phyloP scores from a whole-genome alignment of 495 filamentous ascomycete genomes.

The Podospora comata region DNA sequence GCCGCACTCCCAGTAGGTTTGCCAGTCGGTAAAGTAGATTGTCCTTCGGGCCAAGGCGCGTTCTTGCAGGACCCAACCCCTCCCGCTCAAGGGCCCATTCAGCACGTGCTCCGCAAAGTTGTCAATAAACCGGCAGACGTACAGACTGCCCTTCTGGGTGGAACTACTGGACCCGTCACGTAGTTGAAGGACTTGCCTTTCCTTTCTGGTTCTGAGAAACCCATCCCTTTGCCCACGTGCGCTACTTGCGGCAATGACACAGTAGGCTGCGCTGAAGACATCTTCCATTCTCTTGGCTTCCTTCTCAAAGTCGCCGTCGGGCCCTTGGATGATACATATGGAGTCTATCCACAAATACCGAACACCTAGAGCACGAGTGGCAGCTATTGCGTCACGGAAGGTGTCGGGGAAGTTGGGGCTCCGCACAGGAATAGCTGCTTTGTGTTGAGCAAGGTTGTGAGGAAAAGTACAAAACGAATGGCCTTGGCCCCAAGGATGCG shows the following conservation, averaged over 20 bases:
- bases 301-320: conserved; percentile 33
- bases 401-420: not conserved
- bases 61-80: conserved; percentile 47
- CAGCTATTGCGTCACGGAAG: conserved; percentile 5
- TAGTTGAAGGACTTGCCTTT: not conserved
- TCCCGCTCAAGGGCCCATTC: conserved; percentile 30
- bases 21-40: conserved; percentile 41
- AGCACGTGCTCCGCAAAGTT: conserved; percentile 37
- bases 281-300: conserved; percentile 38
- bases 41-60: conserved; percentile 38
- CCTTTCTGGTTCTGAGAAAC: conserved; percentile 22
- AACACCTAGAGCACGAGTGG: conserved; percentile 23
- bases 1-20: conserved; percentile 46
- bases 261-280: conserved; percentile 37
- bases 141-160: conserved; percentile 9
- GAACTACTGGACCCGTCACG: not conserved
- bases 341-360: conserved; percentile 42
- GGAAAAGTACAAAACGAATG: not conserved
- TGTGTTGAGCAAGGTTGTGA: not conserved
- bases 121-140: conserved; percentile 32
- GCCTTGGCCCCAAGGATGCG: not conserved
- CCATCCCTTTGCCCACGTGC: conserved; percentile 26
- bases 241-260: conserved; percentile 35
- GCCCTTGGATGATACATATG: conserved; percentile 42
- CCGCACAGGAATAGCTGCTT: not conserved